These are phyloP conservation scores for Quercus parvula DNA, from an alignment of 306 rosid genomes.

Conservation along the genomic window DNA sequence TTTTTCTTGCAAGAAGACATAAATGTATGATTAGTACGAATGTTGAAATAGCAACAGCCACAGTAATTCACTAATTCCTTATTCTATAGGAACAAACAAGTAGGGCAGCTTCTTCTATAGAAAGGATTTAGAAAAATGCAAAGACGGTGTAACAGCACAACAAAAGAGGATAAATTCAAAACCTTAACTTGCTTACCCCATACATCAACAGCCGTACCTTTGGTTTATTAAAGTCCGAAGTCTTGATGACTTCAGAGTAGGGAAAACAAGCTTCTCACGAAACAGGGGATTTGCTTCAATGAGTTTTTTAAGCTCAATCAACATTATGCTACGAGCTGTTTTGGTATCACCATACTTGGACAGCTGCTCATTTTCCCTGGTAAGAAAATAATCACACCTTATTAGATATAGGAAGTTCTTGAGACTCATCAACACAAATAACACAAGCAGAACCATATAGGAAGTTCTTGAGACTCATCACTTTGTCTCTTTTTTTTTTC, in stretches of 20 bases:
- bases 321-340: slow-evolving; percentile 80
- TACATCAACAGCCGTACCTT: slow-evolving; percentile 47
- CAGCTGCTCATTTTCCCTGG: slow-evolving; percentile 84
- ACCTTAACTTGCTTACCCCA: slow-evolving; percentile 3
- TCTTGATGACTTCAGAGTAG: slow-evolving; percentile 67
- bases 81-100: background rate
- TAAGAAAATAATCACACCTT: slow-evolving; percentile 10
- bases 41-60: background rate
- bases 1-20: background rate
- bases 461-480: background rate
- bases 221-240: slow-evolving; percentile 80
- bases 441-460: background rate
- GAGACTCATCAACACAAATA: background rate
- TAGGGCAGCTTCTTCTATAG: background rate
- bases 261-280: slow-evolving; percentile 77
- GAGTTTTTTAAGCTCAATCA: slow-evolving; percentile 78
- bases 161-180: slow-evolving; percentile 4
- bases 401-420: background rate
- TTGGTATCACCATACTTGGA: slow-evolving; percentile 84
- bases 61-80: background rate
- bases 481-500: background rate
- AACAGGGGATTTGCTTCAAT: slow-evolving; percentile 83
- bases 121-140: slow-evolving; percentile 7
- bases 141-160: background rate
- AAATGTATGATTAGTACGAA: background rate